These are phyloP conservation scores for Paulownia fortunei DNA, from an alignment of 257 asterid genomes.

Conservation along the genomic window DNA sequence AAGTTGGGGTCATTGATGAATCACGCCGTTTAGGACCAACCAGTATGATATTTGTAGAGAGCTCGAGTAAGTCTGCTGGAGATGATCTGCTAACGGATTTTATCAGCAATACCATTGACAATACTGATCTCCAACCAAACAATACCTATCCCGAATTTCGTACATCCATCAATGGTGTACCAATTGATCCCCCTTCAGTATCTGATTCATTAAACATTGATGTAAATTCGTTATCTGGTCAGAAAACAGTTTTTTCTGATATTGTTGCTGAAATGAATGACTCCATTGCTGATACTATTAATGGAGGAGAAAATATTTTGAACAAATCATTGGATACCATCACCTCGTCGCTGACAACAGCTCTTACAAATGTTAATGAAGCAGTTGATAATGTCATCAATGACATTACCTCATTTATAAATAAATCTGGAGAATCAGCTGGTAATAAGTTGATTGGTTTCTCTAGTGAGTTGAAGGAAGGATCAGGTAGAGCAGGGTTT, in stretches of 20 bases:
- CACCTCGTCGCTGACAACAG: slow-evolving; percentile 51
- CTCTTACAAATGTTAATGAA: slow-evolving; percentile 49
- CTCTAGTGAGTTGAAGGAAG: slow-evolving; percentile 63
- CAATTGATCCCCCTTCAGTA: slow-evolving; percentile 42
- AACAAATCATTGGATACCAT: slow-evolving; percentile 55
- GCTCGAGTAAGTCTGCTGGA: slow-evolving; percentile 39
- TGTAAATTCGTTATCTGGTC: slow-evolving; percentile 48
- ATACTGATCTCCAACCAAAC: slow-evolving; percentile 31
- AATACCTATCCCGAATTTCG: slow-evolving; percentile 34
- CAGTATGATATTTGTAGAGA: slow-evolving; percentile 49
- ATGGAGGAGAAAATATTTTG: slow-evolving; percentile 54
- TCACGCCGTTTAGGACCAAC: slow-evolving; percentile 35
- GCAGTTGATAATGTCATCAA: slow-evolving; percentile 53
- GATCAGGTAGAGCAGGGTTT: slow-evolving; percentile 63
- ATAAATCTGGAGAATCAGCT: slow-evolving; percentile 68
- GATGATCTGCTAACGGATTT: slow-evolving; percentile 46
- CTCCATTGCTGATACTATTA: slow-evolving; percentile 45
- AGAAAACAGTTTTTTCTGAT: slow-evolving; percentile 38
- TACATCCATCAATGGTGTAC: slow-evolving; percentile 32
- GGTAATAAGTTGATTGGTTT: slow-evolving; percentile 56
- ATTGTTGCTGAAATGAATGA: slow-evolving; percentile 38
- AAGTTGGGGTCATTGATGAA: slow-evolving; percentile 32
- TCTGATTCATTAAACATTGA: slow-evolving; percentile 45
- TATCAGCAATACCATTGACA: slow-evolving; percentile 33
- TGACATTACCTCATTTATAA: slow-evolving; percentile 48